A percentile compares a stretch with the other conserved stretches of the same genome.
Conservation (phyloP, 495 filamentous ascomycete species). For the Aspergillus sclerotioniger region DNA sequence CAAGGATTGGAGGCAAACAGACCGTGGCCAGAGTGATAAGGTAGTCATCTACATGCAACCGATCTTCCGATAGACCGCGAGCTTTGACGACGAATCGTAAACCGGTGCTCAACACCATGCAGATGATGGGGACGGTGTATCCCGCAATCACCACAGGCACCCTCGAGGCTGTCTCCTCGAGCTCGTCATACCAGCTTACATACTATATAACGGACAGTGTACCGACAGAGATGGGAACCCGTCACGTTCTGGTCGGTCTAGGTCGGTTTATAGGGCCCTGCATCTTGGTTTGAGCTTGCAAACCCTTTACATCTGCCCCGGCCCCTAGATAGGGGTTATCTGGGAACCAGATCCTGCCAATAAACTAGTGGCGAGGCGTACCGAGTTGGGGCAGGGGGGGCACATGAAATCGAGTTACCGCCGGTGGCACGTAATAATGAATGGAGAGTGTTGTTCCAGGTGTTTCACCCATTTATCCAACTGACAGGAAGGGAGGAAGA, state of each 20-base stretch:
- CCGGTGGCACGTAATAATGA: too few relatives aligned
- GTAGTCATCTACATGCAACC: conserved; percentile 8
- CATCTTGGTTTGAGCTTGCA: neutral
- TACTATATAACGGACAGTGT: neutral
- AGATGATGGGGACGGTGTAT: conserved; percentile 1
- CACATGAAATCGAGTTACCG: too few relatives aligned
- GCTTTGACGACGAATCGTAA: conserved; percentile 1
- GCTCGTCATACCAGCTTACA: neutral
- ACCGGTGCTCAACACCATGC: conserved; percentile 4
- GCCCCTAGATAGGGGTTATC: neutral
- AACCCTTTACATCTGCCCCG: neutral
- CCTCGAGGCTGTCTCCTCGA: neutral
- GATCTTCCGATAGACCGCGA: neutral
- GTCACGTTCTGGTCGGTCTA: neutral
- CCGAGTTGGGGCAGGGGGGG: neutral
- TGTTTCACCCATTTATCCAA: neutral
- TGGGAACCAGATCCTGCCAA: neutral
- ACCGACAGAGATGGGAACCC: neutral
- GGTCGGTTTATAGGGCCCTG: neutral
- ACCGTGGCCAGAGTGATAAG: conserved; percentile 1
- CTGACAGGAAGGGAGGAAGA: neutral
- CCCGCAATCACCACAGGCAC: conserved; percentile 5
- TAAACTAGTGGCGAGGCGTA: neutral
- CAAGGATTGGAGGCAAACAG: neutral
- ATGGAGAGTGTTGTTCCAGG: too few relatives aligned